Evolutionary conservation across 2,329 filamentous ascomycete genomes (phyloP).

Genomic region (Clonostachys rosea): DNA sequence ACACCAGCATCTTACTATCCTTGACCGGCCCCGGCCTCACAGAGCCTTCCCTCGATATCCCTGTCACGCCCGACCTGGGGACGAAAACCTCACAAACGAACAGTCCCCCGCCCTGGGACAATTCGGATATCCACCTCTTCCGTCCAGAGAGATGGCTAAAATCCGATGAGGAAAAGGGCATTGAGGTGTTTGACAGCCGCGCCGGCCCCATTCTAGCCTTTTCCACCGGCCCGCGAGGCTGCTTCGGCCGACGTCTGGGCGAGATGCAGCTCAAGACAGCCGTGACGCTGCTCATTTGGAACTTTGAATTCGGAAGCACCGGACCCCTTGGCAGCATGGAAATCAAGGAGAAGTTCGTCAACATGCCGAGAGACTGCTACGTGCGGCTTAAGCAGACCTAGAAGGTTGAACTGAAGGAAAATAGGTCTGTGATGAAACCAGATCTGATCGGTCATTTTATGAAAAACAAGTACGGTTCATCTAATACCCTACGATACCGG

Average conservation of each 20-base stretch:
- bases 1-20: slow-evolving; percentile 5
- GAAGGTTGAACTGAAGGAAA: too few relatives aligned
- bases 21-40: not conserved
- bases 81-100: slow-evolving; percentile 7
- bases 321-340: slow-evolving; percentile 5
- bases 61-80: slow-evolving; percentile 14
- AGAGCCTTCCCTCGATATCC: not conserved
- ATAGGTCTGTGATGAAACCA: too few relatives aligned
- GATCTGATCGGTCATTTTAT: too few relatives aligned
- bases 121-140: slow-evolving; percentile 83
- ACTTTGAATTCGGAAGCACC: slow-evolving; percentile 21
- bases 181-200: slow-evolving; percentile 15
- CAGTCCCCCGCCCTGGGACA: slow-evolving; percentile 18
- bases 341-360: slow-evolving; percentile 13
- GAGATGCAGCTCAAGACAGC: slow-evolving; percentile 26
- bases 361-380: slow-evolving; percentile 16
- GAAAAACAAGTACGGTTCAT: too few relatives aligned
- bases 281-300: slow-evolving; percentile 28
- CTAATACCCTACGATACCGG: too few relatives aligned
- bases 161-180: not conserved
- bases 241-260: slow-evolving; percentile 29
- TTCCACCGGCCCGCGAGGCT: slow-evolving; percentile 25
- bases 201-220: slow-evolving; percentile 29
- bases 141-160: slow-evolving; percentile 54
- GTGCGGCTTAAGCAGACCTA: slow-evolving; percentile 9